Evolutionary conservation across 768 basidiomycete species (phyloP).

Genomic region (Psilocybe tampanensis): DNA sequence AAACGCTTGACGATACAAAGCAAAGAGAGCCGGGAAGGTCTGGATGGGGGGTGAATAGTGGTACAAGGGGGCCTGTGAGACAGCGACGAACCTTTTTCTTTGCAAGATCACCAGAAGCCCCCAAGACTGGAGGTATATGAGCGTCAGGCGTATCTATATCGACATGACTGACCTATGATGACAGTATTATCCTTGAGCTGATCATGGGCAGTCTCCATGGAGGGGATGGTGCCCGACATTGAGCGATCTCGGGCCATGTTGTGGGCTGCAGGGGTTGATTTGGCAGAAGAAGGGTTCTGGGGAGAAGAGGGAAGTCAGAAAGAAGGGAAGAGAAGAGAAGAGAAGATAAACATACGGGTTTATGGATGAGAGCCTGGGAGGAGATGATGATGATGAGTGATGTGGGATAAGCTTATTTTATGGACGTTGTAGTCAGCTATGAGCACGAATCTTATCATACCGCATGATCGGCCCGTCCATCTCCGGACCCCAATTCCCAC

Average conservation of each 20-base stretch:
- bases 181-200: conserved; percentile 86
- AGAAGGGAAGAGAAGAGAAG: conserved; percentile 11
- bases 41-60: conserved; percentile 31
- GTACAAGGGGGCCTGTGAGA: neutral
- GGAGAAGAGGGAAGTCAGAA: conserved; percentile 10
- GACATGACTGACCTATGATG: conserved; percentile 72
- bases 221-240: conserved; percentile 84
- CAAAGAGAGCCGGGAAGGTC: conserved; percentile 96
- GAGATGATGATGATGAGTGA: conserved; percentile 11
- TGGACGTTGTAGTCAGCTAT: conserved; percentile 19
- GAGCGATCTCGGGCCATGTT: conserved; percentile 51
- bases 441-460: conserved; percentile 27
- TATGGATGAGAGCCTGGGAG: conserved; percentile 13
- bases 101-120: conserved; percentile 96
- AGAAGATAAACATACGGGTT: conserved; percentile 16
- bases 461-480: conserved; percentile 23
- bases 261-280: conserved; percentile 9
- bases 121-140: conserved; percentile 64
- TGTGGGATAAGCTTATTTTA: conserved; percentile 20
- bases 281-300: conserved; percentile 4
- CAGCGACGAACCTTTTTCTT: conserved; percentile 84
- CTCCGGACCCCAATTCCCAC: conserved; percentile 23
- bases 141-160: neutral
- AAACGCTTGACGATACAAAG: conserved; percentile 77
- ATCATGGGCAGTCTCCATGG: conserved; percentile 76